Conservation (phyloP, 371 early-diverging fungal species). For the Batrachochytrium dendrobatidis region DNA sequence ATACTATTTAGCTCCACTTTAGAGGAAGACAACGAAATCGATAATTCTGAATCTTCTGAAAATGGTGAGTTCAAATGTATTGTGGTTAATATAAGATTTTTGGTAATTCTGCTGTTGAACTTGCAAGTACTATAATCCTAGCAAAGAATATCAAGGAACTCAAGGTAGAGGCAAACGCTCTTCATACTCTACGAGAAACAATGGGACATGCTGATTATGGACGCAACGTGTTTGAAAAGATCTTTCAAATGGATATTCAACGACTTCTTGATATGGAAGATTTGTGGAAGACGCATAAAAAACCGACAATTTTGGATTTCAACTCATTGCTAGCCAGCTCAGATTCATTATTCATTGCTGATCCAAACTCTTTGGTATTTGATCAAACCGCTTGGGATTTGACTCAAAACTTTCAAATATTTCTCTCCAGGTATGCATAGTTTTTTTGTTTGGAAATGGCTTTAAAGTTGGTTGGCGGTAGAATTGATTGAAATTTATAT, state of each 20-base stretch:
- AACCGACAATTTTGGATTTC: conserved; percentile 64
- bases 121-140: conserved; percentile 16
- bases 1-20: conserved; percentile 80
- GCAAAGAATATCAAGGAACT: conserved; percentile 68
- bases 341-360: neutral
- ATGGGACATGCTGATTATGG: conserved; percentile 59
- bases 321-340: conserved; percentile 28
- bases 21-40: conserved; percentile 52
- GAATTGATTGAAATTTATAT: neutral
- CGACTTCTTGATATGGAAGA: conserved; percentile 73
- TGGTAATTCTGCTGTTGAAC: neutral
- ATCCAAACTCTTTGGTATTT: conserved; percentile 4
- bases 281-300: conserved; percentile 78
- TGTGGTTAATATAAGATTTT: too few species aligned
- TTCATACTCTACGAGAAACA: conserved; percentile 56
- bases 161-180: conserved; percentile 59
- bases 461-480: neutral
- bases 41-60: conserved; percentile 42
- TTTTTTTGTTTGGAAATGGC: neutral
- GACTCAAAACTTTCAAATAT: conserved; percentile 37
- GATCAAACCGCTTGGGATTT: conserved; percentile 68
- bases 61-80: too few species aligned
- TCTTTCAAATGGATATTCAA: conserved; percentile 68
- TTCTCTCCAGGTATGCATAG: conserved; percentile 32
- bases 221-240: conserved; percentile 71